Evolutionary conservation across 179 eudicot genomes (phyloP), one percentile per base, ranked within the genome.

Genomic region (Actinidia arguta): DNA sequence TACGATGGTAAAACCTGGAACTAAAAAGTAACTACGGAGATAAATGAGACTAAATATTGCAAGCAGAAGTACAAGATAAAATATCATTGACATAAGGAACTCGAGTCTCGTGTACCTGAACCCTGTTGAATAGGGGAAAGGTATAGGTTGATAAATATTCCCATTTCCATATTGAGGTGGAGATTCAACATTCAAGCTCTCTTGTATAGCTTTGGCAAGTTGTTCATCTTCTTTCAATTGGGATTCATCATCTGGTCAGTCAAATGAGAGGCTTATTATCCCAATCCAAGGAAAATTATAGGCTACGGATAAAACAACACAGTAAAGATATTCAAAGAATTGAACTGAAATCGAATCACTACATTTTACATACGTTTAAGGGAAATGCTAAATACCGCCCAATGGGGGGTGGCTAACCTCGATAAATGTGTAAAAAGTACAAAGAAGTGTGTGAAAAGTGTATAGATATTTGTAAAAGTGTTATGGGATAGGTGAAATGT

Each of bases 171-270:
- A 51, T 74, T 66, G 84, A 13, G 92, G 88, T 72, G 93, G 91
- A 78, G 97, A 90, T 79, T 88, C 92, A 39, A 76, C 83, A 82
- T 85, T 88, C 86, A 93, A 86, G 81, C 98, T 94, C 86, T 94
- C 98, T 84, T 94, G 95, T 64, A 94, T 82, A 81, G 98, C 94
- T 88, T 92, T 88, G 44, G 98, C 98, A 80, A 94, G 90, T 86
- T 83, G 89, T 83, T 94, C 98, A 85, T 94, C 98, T 88, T 94
- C 98, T 89, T 92, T 88, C 80, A 93, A 78, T 80, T 90, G 96
- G 56, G 87, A 89, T 42, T 88, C 92, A 86, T 81, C 74, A 80
- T 90, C 97, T 92, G 85, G 54, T 68, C 80, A 81, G 72, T 51
- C 78, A 82, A 5, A 1, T 11, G 46, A 80, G 44, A 46, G 48